Percentiles rank a stretch among this genome's conserved stretches.
phyloP scores from a whole-genome alignment of 306 rosid species.

The Ormosia semicastrata region DNA sequence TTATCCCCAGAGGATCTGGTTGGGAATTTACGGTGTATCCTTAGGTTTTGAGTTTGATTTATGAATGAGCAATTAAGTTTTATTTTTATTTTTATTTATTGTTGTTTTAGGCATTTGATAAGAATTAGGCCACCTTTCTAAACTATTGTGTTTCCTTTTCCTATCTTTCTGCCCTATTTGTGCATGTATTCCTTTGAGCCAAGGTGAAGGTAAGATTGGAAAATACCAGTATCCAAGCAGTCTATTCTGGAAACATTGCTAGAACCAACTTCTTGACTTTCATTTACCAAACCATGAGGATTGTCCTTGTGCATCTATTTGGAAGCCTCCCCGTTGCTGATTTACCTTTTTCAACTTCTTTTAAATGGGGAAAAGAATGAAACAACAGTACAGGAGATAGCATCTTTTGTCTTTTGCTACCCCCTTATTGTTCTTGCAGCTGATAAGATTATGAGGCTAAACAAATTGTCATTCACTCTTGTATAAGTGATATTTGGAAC shows the following conservation, averaged over 20 bases:
- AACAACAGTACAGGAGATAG: background rate
- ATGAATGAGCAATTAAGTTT: background rate
- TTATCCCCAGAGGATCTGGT: conserved; percentile 78
- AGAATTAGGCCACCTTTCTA: background rate
- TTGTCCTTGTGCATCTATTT: background rate
- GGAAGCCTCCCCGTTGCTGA: background rate
- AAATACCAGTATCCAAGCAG: background rate
- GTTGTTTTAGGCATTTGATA: background rate
- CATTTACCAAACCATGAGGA: background rate
- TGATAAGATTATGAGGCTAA: background rate
- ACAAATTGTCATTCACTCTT: background rate
- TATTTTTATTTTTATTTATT: background rate
- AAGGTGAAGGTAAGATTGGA: background rate
- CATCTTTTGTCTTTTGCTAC: background rate
- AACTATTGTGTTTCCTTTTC: background rate
- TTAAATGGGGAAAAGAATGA: background rate
- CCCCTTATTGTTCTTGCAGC: background rate
- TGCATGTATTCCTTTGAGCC: background rate
- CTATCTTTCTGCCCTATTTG: background rate
- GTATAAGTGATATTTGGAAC: background rate
- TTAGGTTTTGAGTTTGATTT: conserved; percentile 20
- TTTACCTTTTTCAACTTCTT: background rate
- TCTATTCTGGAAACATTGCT: background rate
- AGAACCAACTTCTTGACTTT: background rate
- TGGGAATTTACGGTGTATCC: conserved; percentile 84